Conservation (phyloP, 352 stramenopile genomes). For the Phytophthora litchii region DNA sequence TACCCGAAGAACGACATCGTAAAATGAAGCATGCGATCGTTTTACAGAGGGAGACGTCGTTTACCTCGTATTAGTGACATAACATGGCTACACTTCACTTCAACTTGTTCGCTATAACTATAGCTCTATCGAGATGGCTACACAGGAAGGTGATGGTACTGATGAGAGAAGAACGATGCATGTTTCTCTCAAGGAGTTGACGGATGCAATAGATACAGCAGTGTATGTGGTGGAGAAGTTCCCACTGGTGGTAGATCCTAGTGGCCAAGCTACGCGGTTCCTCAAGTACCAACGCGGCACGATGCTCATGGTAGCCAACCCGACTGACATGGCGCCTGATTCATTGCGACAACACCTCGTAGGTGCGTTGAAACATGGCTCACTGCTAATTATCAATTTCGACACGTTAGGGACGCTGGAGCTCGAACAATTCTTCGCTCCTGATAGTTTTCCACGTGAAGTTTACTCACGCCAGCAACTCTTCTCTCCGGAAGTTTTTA, state of each 20-base stretch:
- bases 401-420: constrained; percentile 66
- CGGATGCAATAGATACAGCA: constrained; percentile 82
- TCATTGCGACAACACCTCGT: constrained; percentile 80
- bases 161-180: constrained; percentile 21
- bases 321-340: constrained; percentile 64
- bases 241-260: constrained; percentile 84
- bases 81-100: constrained; percentile 20
- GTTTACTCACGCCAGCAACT: constrained; percentile 74
- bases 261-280: constrained; percentile 81
- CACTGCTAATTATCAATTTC: constrained; percentile 81
- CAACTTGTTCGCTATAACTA: constrained; percentile 16
- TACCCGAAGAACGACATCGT: constrained; percentile 76
- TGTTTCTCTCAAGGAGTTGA: constrained; percentile 82
- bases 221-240: constrained; percentile 90
- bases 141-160: not conserved
- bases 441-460: constrained; percentile 68
- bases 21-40: constrained; percentile 11
- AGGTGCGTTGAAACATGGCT: constrained; percentile 69
- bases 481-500: constrained; percentile 66
- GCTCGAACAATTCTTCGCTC: constrained; percentile 80
- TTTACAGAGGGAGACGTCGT: constrained; percentile 8
- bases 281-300: constrained; percentile 91
- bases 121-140: constrained; percentile 19
- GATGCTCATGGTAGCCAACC: constrained; percentile 83
- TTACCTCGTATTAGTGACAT: constrained; percentile 1